Evolutionary conservation across 2,329 filamentous ascomycete genomes (phyloP).

Genomic region (Verticillium dahliae): DNA sequence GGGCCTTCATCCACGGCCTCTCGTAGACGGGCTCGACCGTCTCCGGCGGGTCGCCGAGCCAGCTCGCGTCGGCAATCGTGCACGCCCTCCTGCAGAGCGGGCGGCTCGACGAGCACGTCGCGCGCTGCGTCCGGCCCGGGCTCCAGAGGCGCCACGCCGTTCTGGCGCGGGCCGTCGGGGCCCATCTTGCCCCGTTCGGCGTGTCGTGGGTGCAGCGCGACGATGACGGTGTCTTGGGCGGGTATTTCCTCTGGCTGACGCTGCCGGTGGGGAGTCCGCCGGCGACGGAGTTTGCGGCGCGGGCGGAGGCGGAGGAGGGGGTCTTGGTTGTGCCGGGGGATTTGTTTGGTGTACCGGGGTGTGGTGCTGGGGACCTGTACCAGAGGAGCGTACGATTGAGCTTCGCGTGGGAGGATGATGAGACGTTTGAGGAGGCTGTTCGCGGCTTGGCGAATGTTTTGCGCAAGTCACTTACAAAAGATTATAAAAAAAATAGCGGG

Average conservation of each 20-base stretch:
- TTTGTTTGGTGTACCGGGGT: constrained; percentile 61
- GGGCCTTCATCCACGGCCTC: constrained; percentile 43
- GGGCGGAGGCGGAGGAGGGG: constrained; percentile 48
- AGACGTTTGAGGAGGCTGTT: constrained; percentile 62
- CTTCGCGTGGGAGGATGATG: constrained; percentile 67
- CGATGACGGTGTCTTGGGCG: constrained; percentile 51
- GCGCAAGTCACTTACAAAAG: not conserved
- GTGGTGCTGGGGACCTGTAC: constrained; percentile 48
- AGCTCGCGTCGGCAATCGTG: constrained; percentile 45
- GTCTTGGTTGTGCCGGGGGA: constrained; percentile 62
- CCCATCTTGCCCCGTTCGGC: constrained; percentile 56
- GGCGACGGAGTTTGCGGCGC: constrained; percentile 47
- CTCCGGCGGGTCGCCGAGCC: constrained; percentile 51
- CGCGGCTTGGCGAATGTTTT: constrained; percentile 43
- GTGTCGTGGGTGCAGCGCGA: constrained; percentile 34
- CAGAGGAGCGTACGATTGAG: constrained; percentile 56
- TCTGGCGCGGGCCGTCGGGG: constrained; percentile 52
- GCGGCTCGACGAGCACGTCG: constrained; percentile 36
- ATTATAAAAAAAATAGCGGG: not conserved
- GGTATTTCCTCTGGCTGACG: constrained; percentile 80
- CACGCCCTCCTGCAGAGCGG: constrained; percentile 36
- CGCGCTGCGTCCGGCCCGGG: constrained; percentile 32
- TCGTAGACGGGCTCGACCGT: constrained; percentile 46
- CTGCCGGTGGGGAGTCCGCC: constrained; percentile 44
- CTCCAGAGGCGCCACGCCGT: constrained; percentile 38